Percentiles rank a stretch among this genome's conserved stretches.
Evolutionary conservation across 805 yeast genomes (phyloP).

Genomic region (Saccharomyces cerevisiae): DNA sequence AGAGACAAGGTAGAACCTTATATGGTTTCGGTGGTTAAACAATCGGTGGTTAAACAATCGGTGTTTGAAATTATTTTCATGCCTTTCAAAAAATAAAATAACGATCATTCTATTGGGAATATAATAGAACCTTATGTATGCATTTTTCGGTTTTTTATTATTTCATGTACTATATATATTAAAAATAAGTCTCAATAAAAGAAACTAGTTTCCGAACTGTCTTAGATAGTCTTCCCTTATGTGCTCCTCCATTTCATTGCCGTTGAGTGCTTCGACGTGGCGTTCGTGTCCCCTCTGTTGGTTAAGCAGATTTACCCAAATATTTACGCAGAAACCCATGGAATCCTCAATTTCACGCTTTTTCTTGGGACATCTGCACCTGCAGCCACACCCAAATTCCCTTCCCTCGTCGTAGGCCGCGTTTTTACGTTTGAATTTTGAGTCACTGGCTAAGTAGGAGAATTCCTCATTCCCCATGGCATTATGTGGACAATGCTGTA

Average conservation of each 20-base stretch:
- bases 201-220: not conserved
- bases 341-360: slow-evolving; percentile 50
- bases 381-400: slow-evolving; percentile 63
- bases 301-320: slow-evolving; percentile 37
- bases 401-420: slow-evolving; percentile 30
- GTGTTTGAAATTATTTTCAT: not conserved
- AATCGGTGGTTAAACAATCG: not conserved
- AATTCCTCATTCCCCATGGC: slow-evolving; percentile 36
- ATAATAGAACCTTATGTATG: not conserved
- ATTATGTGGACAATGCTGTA: slow-evolving; percentile 78
- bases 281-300: not conserved
- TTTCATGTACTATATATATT: not conserved
- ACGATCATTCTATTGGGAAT: not conserved
- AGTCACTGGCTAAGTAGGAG: slow-evolving; percentile 32
- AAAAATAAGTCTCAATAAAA: not conserved
- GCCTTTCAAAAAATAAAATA: not conserved
- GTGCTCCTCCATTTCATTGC: slow-evolving; percentile 2
- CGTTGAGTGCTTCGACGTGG: slow-evolving; percentile 2
- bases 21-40: slow-evolving; percentile 98
- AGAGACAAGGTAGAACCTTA: slow-evolving; percentile 99
- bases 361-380: slow-evolving; percentile 70
- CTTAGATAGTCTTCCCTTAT: slow-evolving; percentile 1
- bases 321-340: slow-evolving; percentile 41
- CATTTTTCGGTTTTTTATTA: not conserved
- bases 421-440: slow-evolving; percentile 15